Conservation (phyloP, 371 early-diverging fungal species). For the Mucor indicus region DNA sequence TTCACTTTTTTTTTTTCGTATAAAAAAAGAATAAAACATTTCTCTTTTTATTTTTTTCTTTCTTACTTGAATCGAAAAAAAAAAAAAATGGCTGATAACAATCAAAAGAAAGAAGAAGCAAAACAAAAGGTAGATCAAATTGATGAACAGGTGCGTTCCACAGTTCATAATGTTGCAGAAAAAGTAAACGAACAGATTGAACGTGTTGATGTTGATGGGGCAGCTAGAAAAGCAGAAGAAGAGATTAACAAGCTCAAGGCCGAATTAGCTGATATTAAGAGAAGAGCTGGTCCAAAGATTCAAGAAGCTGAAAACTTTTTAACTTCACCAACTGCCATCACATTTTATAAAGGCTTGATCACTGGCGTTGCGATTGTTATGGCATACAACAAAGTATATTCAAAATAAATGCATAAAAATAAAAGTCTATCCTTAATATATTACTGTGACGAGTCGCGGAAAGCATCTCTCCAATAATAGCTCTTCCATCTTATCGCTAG, state of each 20-base stretch:
- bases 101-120: neutral
- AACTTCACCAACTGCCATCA: slow-evolving; percentile 31
- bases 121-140: slow-evolving; percentile 11
- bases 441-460: too few relatives aligned
- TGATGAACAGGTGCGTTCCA: neutral
- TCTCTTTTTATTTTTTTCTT: neutral
- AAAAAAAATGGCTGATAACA: slow-evolving; percentile 2
- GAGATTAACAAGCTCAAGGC: slow-evolving; percentile 34
- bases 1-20: neutral
- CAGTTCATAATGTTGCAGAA: slow-evolving; percentile 1
- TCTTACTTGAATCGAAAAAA: neutral
- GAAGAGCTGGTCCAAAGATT: slow-evolving; percentile 35
- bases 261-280: slow-evolving; percentile 32
- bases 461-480: too few relatives aligned
- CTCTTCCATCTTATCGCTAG: too few relatives aligned
- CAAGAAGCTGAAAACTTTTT: slow-evolving; percentile 39
- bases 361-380: slow-evolving; percentile 19
- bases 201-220: slow-evolving; percentile 17
- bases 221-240: slow-evolving; percentile 29
- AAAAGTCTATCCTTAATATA: too few relatives aligned
- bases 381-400: too few relatives aligned
- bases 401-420: too few relatives aligned
- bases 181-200: slow-evolving; percentile 3
- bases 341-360: slow-evolving; percentile 36
- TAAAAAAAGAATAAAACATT: neutral